Base-by-base conservation (phyloP, 192 early-diverging fungal genomes). In the Pilaira anomala region DNA sequence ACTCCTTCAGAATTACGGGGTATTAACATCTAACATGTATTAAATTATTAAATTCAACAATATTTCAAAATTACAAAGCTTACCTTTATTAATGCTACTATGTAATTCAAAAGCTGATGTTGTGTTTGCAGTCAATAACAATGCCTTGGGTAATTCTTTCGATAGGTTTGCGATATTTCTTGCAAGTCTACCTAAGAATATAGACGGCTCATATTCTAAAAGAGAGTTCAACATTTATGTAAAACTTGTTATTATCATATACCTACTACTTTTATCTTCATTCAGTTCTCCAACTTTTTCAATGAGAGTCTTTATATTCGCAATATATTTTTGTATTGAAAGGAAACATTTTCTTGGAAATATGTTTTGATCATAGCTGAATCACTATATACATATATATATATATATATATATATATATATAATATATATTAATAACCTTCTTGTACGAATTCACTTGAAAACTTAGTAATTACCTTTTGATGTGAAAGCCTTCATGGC, bases 1-100 rank as follows among this genome's bases (percentile, higher is more conserved):
- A 54, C 0, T 44, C 55, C 2, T 65, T 44, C 7, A 76, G 54
- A 49, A 79, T 45, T 11, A 25, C 60, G 7, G 64, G 25, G n/a
- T 74, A 68, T 46, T 60, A 33, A 60, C 51, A 29, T 81, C 81
- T 48, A 74, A 24, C 13, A 30, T 68, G 67, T 9, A 53, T 48
- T n/a, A n/a, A n/a, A n/a, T n/a, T n/a, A n/a, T n/a, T n/a, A n/a
- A n/a, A n/a, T n/a, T n/a, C n/a, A n/a, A n/a, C n/a, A n/a, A n/a
- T n/a, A n/a, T n/a, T n/a, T n/a, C n/a, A n/a, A n/a, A n/a, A n/a
- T n/a, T n/a, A n/a, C n/a, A n/a, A n/a, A 39, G 14, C 11, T 53
- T 69, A 69, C 67, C 67, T 62, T 69, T 69, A 26, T 56, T 52
- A 39, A 69, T 36, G 25, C 36, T 48, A 41, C 67, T 69, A 19